These are phyloP conservation scores for Geranium brycei DNA, from an alignment of 345 rosid genomes.

Conservation along the genomic window DNA sequence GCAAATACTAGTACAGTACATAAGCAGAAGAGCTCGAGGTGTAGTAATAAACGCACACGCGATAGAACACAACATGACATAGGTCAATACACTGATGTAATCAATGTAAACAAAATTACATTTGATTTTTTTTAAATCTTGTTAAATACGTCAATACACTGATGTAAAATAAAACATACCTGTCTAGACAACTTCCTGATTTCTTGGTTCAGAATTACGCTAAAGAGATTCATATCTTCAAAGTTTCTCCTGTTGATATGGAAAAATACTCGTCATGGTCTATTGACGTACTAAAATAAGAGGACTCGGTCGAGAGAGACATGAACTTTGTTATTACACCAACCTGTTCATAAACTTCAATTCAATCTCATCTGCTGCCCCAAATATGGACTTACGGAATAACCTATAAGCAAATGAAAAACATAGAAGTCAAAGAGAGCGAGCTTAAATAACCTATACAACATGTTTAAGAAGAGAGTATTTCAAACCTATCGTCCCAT, in stretches of 20 bases:
- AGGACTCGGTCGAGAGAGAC: neutral
- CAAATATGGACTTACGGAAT: conserved; percentile 88
- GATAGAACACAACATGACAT: too few relatives aligned
- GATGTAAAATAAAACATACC: conserved; percentile 19
- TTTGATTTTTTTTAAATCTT: too few relatives aligned
- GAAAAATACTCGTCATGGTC: conserved; percentile 8
- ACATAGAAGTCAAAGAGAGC: neutral
- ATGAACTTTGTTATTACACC: conserved; percentile 2
- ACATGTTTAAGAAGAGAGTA: neutral
- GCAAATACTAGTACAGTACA: too few relatives aligned
- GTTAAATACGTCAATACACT: too few relatives aligned
- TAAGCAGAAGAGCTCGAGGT: too few relatives aligned
- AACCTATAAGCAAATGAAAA: conserved; percentile 31
- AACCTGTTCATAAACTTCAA: conserved; percentile 91
- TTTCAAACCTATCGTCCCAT: conserved; percentile 91
- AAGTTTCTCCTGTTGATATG: conserved; percentile 52
- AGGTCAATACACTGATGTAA: too few relatives aligned
- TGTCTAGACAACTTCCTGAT: conserved; percentile 75
- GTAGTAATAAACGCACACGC: too few relatives aligned
- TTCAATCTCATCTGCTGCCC: conserved; percentile 93
- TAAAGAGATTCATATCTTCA: conserved; percentile 78
- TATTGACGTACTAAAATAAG: neutral
- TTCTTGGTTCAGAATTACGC: conserved; percentile 89
- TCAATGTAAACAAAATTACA: too few relatives aligned
- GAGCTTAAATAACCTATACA: neutral